Base-by-base conservation (phyloP, 177 flowering plant genomes). In the Vitis hybrid region DNA sequence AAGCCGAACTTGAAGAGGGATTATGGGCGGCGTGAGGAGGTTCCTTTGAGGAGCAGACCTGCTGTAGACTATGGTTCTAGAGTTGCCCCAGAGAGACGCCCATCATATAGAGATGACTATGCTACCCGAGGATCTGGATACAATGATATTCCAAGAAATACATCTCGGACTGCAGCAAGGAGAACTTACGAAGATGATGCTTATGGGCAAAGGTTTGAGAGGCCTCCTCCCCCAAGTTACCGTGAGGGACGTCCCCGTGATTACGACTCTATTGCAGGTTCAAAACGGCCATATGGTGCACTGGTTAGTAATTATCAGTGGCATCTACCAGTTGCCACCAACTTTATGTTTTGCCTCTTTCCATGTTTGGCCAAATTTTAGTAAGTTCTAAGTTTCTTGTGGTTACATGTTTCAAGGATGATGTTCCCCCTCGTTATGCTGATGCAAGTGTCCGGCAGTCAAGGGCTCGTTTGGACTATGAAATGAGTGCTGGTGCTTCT, bases 381-480 rank as follows among this genome's bases (percentile, higher is more conserved):
- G 1, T 50, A 3, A 60, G n/a, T 5, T 18, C 59, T 20, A 19
- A 18, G 61, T 31, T 33, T 1, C 12, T 67, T 33, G 58, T 62
- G 14, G 1, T 57, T 38, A 4, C 47, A 12, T 20, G 24, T 55
- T 69, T 20, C 53, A 59, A 95, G 99, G 96, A 89, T 76, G 99
- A 92, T 78, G 88, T 82, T 33, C 94, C 94, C 75, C 82, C 95
- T n/a, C 93, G 92, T 12, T 95, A 94, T 85, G 77, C 88, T 71
- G 99, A 95, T 70, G 20, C 88, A 11, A 75, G 87, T 70, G 72
- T 75, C 15, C 92, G 99, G 50, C 95, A 87, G n/a, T 88, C 97
- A 67, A 89, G 98, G 78, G 88, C 96, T 73, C 94, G 98, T 58
- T 51, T 91, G 78, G 98, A 93, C 70, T 95, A 93, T 84, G 98